phyloP scores from a whole-genome alignment of 371 early-diverging fungal genomes.

The Mortierella sp. region DNA sequence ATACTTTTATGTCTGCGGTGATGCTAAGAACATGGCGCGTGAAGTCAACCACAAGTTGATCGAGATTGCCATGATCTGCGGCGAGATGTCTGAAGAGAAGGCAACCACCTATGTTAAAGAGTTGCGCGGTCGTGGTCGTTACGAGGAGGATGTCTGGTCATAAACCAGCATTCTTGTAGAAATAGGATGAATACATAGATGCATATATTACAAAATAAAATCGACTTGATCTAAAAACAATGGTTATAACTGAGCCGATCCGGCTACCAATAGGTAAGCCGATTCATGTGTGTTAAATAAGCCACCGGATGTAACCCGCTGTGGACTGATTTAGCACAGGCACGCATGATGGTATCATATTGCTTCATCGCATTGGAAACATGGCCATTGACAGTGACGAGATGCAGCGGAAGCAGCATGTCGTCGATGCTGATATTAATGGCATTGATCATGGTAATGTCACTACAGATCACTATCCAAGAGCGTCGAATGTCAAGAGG shows the following conservation, averaged over 20 bases:
- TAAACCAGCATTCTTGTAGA: constrained; percentile 50
- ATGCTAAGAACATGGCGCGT: constrained; percentile 96
- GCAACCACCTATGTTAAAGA: constrained; percentile 88
- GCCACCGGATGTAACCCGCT: background rate
- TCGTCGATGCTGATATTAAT: background rate
- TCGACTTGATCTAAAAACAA: background rate
- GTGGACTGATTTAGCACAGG: background rate
- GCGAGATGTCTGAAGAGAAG: constrained; percentile 75
- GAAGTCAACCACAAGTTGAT: constrained; percentile 85
- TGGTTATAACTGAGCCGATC: background rate
- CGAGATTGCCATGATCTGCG: constrained; percentile 75
- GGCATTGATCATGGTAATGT: background rate
- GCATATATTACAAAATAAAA: background rate
- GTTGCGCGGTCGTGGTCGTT: constrained; percentile 83
- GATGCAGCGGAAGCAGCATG: constrained; percentile 8
- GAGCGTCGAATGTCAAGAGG: constrained; percentile 13
- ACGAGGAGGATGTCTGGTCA: constrained; percentile 97
- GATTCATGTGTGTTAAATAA: background rate
- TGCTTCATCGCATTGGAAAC: background rate
- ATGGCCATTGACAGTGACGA: background rate
- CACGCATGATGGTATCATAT: background rate
- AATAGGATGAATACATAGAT: background rate
- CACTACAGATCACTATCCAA: background rate
- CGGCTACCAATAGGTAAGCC: background rate
- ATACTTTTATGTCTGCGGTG: constrained; percentile 94